Base-by-base conservation (phyloP, 805 yeast species). In the Candida tibetensis region DNA sequence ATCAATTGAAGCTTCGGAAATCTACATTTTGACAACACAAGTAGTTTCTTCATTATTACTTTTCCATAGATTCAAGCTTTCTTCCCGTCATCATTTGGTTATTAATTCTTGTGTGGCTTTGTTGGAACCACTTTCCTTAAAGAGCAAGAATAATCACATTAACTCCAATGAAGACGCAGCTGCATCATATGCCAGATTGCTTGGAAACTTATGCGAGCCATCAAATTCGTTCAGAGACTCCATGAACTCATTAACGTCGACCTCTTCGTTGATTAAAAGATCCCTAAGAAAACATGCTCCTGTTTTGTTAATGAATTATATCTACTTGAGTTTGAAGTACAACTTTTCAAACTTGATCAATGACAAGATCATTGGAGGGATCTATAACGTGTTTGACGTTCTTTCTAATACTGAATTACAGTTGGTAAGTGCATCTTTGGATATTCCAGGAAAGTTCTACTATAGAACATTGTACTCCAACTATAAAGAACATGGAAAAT, bases 161-260 rank as follows among this genome's bases (percentile, higher is more conserved):
- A 42, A 57, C 4, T 25, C 29, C 0, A 52, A 64, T 10, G 42
- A 46, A 12, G 55, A 51, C 6, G 65, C 79, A 17, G 83, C 81
- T 0, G 50, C 61, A 9, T 57, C 81, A 3, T 73, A 66, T 36
- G 57, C 82, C 4, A 72, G 96, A 48, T 61, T 85, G 14, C 55
- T 88, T 32, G 64, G 72, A 16, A 82, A 83, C 49, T 62, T 84
- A 23, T 86, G 95, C 64, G 95, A 86, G 48, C 95, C 95, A 2
- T 29, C 38, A 3, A 23, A 22, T 1, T 67, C 74, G 7, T 21
- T 10, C 10, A 41, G 49, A 21, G 57, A 63, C 33, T 50, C 60
- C 21, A 44, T 57, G 38, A 57, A 63, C 30, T 53, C 69, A 1
- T 57, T 85, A 38, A 80, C 71, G 16, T 76, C 91, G 0, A 69